These are phyloP conservation scores for Ogataea philodendri DNA, from an alignment of 805 yeast species.

Conservation along the genomic window DNA sequence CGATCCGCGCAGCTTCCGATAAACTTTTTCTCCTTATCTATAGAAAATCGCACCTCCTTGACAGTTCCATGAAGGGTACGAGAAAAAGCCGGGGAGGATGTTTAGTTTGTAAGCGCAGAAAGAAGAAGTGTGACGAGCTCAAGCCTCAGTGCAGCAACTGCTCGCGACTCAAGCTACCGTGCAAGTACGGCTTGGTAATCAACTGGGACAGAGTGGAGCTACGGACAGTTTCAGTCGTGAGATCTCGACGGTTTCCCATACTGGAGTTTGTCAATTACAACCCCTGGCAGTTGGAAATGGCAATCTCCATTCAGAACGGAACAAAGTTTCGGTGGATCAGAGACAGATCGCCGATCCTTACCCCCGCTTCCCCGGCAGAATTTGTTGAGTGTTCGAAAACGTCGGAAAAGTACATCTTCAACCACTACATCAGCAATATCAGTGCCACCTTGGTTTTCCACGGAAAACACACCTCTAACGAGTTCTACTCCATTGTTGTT, in stretches of 20 bases:
- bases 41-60: constrained; percentile 1
- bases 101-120: constrained; percentile 41
- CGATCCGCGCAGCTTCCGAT: constrained; percentile 12
- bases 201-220: constrained; percentile 6
- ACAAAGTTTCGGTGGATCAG: too few relatives aligned
- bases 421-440: constrained; percentile 25
- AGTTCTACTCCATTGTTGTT: constrained; percentile 28
- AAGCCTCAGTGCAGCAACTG: constrained; percentile 28
- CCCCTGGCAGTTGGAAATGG: constrained; percentile 2
- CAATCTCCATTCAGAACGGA: too few relatives aligned
- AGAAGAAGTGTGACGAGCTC: constrained; percentile 39
- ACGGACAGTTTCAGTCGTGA: not conserved
- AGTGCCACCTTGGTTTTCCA: constrained; percentile 26
- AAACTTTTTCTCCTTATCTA: not conserved
- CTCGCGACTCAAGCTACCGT: constrained; percentile 17
- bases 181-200: constrained; percentile 10
- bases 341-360: too few relatives aligned
- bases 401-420: constrained; percentile 22
- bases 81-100: constrained; percentile 37
- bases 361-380: too few relatives aligned
- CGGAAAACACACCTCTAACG: constrained; percentile 23
- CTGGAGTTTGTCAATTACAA: constrained; percentile 1
- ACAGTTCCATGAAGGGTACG: constrained; percentile 5
- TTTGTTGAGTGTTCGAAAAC: not conserved
- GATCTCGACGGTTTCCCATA: not conserved